These are phyloP conservation scores for Penicillium sp. DNA, from an alignment of 2,329 filamentous ascomycete genomes.

Conservation along the genomic window DNA sequence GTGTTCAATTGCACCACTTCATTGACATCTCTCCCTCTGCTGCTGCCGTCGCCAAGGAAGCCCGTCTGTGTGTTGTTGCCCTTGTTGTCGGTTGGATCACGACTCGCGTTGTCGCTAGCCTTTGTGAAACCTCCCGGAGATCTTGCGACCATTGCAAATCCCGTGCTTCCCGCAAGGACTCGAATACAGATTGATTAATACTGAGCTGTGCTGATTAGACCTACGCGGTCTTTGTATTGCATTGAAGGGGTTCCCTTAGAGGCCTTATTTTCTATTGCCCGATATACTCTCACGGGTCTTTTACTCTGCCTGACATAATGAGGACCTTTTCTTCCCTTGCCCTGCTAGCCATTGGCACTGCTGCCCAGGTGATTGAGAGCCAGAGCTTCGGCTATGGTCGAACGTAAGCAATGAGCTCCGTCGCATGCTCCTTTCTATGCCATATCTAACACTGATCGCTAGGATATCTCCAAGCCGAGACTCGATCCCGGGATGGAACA, in stretches of 20 bases:
- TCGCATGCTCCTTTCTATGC: not conserved
- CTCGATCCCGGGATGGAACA: constrained; percentile 52
- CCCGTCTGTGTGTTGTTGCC: constrained; percentile 48
- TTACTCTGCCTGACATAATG: constrained; percentile 32
- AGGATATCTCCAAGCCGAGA: constrained; percentile 57
- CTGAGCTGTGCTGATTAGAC: not conserved
- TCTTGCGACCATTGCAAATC: constrained; percentile 12
- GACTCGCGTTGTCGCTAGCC: constrained; percentile 34
- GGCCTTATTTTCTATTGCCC: constrained; percentile 2
- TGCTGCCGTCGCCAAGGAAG: constrained; percentile 47
- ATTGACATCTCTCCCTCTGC: constrained; percentile 49
- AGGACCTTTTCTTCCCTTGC: constrained; percentile 39
- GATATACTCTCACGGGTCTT: constrained; percentile 5
- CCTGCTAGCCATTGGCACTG: constrained; percentile 48
- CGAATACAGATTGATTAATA: constrained; percentile 5
- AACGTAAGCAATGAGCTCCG: constrained; percentile 44
- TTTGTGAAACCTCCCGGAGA: constrained; percentile 24
- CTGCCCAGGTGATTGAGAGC: constrained; percentile 64
- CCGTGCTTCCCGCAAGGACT: constrained; percentile 4
- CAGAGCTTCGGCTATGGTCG: constrained; percentile 71
- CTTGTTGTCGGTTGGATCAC: constrained; percentile 47
- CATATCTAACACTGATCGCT: constrained; percentile 8
- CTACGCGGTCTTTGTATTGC: constrained; percentile 1
- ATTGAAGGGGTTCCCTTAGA: not conserved
- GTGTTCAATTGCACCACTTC: constrained; percentile 47